A percentile compares a stretch with the other conserved stretches of the same genome.
These are phyloP conservation scores for Herpetomonas samuelpessoai DNA, from an alignment of 208 protist species.

Conservation along the genomic window DNA sequence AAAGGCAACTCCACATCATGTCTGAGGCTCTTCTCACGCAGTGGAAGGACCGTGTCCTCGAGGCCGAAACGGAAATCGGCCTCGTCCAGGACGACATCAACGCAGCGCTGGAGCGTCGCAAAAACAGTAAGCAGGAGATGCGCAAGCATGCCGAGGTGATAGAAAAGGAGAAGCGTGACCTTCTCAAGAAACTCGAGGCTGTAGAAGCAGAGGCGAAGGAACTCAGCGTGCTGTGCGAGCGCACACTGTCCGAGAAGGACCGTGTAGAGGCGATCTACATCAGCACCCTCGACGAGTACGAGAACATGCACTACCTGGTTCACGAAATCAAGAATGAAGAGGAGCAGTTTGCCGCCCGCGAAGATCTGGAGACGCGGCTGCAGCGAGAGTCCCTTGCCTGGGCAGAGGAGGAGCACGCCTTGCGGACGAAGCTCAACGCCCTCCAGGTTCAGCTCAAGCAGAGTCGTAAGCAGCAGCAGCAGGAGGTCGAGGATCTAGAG, in stretches of 20 bases:
- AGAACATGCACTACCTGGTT: constrained; percentile 73
- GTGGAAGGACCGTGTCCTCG: constrained; percentile 74
- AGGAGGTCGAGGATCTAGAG: constrained; percentile 57
- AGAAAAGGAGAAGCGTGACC: constrained; percentile 55
- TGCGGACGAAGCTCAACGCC: constrained; percentile 50
- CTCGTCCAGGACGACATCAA: constrained; percentile 72
- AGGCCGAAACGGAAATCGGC: constrained; percentile 58
- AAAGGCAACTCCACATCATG: constrained; percentile 1
- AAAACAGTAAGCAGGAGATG: constrained; percentile 41
- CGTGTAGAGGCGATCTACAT: constrained; percentile 67
- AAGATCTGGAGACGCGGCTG: constrained; percentile 62
- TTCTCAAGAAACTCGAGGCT: constrained; percentile 55
- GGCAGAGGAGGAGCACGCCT: constrained; percentile 80
- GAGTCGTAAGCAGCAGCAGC: constrained; percentile 36
- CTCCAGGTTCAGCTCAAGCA: constrained; percentile 51
- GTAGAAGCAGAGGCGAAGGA: constrained; percentile 65
- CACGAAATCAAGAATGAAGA: constrained; percentile 77
- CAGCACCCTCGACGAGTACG: constrained; percentile 81
- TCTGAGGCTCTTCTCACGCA: constrained; percentile 23
- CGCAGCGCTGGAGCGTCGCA: constrained; percentile 37
- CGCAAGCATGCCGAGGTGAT: constrained; percentile 47
- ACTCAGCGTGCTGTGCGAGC: constrained; percentile 50
- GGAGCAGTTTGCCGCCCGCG: constrained; percentile 43
- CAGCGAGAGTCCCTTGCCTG: constrained; percentile 68
- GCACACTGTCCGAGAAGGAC: constrained; percentile 48